These are phyloP conservation scores for Geosmithia morbida DNA, from an alignment of 2,329 filamentous ascomycete genomes.

Conservation along the genomic window DNA sequence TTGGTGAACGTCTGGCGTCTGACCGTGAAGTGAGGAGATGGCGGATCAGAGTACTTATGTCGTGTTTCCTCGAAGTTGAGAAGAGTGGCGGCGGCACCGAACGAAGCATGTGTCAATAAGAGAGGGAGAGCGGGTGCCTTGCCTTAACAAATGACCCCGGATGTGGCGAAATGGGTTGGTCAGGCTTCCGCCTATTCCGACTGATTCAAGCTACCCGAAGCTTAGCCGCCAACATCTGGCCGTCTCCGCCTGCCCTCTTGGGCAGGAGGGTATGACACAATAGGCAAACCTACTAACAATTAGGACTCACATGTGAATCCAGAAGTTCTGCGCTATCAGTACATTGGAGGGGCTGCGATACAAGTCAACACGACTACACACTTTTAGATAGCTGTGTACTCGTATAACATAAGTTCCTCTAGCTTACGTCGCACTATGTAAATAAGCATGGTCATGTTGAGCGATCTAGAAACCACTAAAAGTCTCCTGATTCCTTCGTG, in stretches of 20 bases:
- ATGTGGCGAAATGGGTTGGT: not conserved
- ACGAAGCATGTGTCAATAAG: not conserved
- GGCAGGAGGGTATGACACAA: constrained; percentile 1
- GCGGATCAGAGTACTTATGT: not conserved
- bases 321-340: not conserved
- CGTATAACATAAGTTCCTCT: not conserved
- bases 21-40: not conserved
- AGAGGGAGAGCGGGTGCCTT: not conserved
- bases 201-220: not conserved
- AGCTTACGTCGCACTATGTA: not conserved
- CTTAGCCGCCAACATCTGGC: not conserved
- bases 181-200: not conserved
- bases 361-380: not conserved
- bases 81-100: not conserved
- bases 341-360: not conserved
- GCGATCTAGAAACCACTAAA: not conserved
- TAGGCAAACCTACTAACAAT: not conserved
- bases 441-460: not conserved
- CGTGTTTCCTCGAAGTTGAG: not conserved
- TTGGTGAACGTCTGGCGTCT: not conserved
- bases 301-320: not conserved
- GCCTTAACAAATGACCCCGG: constrained; percentile 3
- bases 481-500: not conserved
- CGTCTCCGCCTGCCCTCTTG: not conserved
- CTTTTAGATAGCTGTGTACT: not conserved